phyloP scores from a whole-genome alignment of 2,329 filamentous ascomycete species.

The Arthroderma uncinatum region DNA sequence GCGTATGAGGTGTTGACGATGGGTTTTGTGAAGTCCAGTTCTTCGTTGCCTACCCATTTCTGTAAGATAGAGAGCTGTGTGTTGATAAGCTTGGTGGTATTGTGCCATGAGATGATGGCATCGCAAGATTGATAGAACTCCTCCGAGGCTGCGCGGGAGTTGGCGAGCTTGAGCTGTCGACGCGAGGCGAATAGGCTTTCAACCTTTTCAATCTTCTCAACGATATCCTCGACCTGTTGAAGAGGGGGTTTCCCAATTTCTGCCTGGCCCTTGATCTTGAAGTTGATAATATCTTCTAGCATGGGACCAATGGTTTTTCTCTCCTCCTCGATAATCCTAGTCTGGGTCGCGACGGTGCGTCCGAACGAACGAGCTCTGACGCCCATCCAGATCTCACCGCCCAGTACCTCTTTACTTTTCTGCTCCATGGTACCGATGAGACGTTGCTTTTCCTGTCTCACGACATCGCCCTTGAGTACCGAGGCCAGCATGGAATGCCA shows the following conservation, averaged over 20 bases:
- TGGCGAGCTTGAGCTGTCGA: slow-evolving; percentile 58
- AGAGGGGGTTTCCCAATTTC: slow-evolving; percentile 80
- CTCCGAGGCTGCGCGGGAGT: slow-evolving; percentile 64
- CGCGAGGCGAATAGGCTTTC: slow-evolving; percentile 77
- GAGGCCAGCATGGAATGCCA: slow-evolving; percentile 98
- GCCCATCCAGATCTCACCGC: slow-evolving; percentile 73
- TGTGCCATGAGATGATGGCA: slow-evolving; percentile 89
- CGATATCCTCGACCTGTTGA: slow-evolving; percentile 80
- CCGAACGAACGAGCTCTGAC: slow-evolving; percentile 75
- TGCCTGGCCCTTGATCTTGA: slow-evolving; percentile 85
- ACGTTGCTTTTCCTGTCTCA: slow-evolving; percentile 94
- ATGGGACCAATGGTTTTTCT: slow-evolving; percentile 60
- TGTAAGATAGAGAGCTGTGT: slow-evolving; percentile 84
- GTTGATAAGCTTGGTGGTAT: slow-evolving; percentile 92
- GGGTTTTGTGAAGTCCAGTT: slow-evolving; percentile 76
- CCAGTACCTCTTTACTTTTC: slow-evolving; percentile 56
- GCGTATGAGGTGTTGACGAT: slow-evolving; percentile 57
- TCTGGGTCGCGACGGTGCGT: slow-evolving; percentile 70
- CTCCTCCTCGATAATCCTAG: slow-evolving; percentile 76
- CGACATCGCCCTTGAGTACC: slow-evolving; percentile 89
- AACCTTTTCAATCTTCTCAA: slow-evolving; percentile 80
- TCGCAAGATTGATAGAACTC: slow-evolving; percentile 74
- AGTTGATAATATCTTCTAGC: slow-evolving; percentile 81
- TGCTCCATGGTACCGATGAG: slow-evolving; percentile 71
- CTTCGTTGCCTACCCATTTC: slow-evolving; percentile 93